These are phyloP conservation scores for Arthrobotrys musiformis DNA, from an alignment of 2,329 filamentous ascomycete species.

Conservation along the genomic window DNA sequence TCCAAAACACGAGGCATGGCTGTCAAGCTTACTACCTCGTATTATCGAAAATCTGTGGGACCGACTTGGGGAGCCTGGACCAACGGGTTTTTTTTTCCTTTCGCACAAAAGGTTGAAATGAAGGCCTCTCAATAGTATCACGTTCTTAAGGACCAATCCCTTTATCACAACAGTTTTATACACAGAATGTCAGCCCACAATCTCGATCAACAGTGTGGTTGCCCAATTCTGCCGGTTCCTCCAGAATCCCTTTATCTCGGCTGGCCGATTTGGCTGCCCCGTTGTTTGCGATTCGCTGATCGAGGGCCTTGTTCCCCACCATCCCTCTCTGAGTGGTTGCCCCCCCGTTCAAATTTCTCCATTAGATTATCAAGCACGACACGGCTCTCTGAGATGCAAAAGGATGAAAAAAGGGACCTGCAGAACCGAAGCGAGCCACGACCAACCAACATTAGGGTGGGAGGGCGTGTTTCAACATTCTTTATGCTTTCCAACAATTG, in stretches of 20 bases:
- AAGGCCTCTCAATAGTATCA: conserved; percentile 54
- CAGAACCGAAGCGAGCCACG: conserved; percentile 52
- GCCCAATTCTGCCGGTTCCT: conserved; percentile 46
- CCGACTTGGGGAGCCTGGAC: conserved; percentile 28
- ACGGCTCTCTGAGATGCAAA: conserved; percentile 27
- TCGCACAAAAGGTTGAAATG: conserved; percentile 33
- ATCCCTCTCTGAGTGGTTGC: conserved; percentile 44
- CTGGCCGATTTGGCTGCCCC: conserved; percentile 53
- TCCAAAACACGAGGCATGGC: conserved; percentile 41
- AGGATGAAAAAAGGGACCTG: conserved; percentile 42
- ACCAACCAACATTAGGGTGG: conserved; percentile 38
- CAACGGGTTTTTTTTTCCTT: background rate
- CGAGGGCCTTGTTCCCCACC: conserved; percentile 47
- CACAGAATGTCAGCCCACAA: conserved; percentile 38
- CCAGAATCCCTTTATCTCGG: conserved; percentile 55
- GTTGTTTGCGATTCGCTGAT: conserved; percentile 56
- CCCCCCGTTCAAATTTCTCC: conserved; percentile 53
- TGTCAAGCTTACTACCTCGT: conserved; percentile 31
- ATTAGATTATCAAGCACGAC: conserved; percentile 50
- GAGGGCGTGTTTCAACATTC: conserved; percentile 55
- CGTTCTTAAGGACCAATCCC: conserved; percentile 12
- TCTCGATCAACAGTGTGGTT: conserved; percentile 53
- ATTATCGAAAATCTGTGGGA: conserved; percentile 36
- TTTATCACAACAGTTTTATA: conserved; percentile 37
- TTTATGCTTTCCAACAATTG: conserved; percentile 46